These are phyloP conservation scores for Sugiyamaella japonica DNA, from an alignment of 1,139 yeast species.

Conservation along the genomic window DNA sequence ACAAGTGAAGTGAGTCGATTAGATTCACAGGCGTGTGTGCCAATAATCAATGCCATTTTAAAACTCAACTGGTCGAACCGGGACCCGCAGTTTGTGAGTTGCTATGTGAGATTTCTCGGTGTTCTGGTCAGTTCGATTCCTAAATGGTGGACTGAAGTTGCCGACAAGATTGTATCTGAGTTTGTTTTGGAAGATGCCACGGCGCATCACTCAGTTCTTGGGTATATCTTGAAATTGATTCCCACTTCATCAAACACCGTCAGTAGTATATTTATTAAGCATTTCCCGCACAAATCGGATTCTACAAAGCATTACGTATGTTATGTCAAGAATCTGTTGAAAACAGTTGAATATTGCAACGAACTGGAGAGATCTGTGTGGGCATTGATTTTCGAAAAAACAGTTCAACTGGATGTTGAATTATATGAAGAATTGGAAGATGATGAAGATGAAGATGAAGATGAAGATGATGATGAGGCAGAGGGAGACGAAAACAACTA, in stretches of 20 bases:
- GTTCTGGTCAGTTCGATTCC: conserved; percentile 85
- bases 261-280: conserved; percentile 55
- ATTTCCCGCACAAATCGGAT: conserved; percentile 80
- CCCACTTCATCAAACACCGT: conserved; percentile 78
- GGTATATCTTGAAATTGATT: conserved; percentile 62
- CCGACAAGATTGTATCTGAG: conserved; percentile 60
- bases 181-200: conserved; percentile 48
- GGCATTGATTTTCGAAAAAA: conserved; percentile 75
- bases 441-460: conserved; percentile 74
- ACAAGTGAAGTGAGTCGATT: conserved; percentile 55
- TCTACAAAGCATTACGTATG: conserved; percentile 54
- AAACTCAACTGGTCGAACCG: conserved; percentile 59
- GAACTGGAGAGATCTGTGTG: conserved; percentile 70
- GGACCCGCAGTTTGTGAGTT: conserved; percentile 45
- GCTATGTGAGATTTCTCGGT: conserved; percentile 66
- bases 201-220: conserved; percentile 67
- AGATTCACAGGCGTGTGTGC: conserved; percentile 47
- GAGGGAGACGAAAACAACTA: conserved; percentile 42
- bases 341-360: conserved; percentile 63
- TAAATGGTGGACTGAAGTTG: conserved; percentile 85
- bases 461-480: conserved; percentile 51
- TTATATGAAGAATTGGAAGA: conserved; percentile 86
- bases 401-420: conserved; percentile 91
- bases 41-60: conserved; percentile 53
- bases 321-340: conserved; percentile 65